Percentiles rank a stretch among this genome's conserved stretches.
phyloP scores from a whole-genome alignment of 139 green algal species.

The Ettlia oleoabundans region DNA sequence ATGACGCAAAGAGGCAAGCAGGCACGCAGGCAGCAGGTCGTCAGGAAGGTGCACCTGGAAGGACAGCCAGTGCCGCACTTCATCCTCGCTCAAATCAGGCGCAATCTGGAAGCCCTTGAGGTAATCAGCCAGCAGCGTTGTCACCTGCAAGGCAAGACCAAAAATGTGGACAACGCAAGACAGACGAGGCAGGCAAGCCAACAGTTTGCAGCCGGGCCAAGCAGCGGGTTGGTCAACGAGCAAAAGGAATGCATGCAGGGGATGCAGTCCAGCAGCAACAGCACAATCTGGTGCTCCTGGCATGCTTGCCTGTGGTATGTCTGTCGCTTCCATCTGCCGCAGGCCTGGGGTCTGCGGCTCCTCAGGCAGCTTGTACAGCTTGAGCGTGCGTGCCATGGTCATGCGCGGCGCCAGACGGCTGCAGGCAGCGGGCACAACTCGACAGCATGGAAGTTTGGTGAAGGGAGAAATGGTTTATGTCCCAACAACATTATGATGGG shows the following conservation, averaged over 20 bases:
- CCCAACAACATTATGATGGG: too few relatives aligned
- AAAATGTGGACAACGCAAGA: neutral
- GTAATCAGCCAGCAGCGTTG: slow-evolving; percentile 80
- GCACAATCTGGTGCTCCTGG: neutral
- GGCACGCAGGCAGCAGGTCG: too few relatives aligned
- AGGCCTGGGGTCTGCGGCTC: slow-evolving; percentile 79
- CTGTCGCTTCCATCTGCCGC: slow-evolving; percentile 69
- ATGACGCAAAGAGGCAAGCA: too few relatives aligned
- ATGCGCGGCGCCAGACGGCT: slow-evolving; percentile 73
- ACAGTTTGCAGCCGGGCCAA: too few relatives aligned
- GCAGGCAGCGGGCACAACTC: neutral
- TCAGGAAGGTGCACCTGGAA: slow-evolving; percentile 33
- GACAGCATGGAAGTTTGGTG: neutral
- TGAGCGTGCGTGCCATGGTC: slow-evolving; percentile 95
- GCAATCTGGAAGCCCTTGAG: slow-evolving; percentile 75
- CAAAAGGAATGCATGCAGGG: too few relatives aligned
- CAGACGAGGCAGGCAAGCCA: neutral
- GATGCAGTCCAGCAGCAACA: too few relatives aligned
- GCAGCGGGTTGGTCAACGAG: too few relatives aligned
- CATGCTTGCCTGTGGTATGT: slow-evolving; percentile 66
- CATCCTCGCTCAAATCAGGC: slow-evolving; percentile 78
- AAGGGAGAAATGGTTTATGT: too few relatives aligned
- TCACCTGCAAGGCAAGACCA: slow-evolving; percentile 51
- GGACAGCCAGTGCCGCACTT: slow-evolving; percentile 91
- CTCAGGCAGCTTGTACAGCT: slow-evolving; percentile 93